phyloP scores from a whole-genome alignment of 805 yeast species.

The Teunomyces barrocoloradensis region DNA sequence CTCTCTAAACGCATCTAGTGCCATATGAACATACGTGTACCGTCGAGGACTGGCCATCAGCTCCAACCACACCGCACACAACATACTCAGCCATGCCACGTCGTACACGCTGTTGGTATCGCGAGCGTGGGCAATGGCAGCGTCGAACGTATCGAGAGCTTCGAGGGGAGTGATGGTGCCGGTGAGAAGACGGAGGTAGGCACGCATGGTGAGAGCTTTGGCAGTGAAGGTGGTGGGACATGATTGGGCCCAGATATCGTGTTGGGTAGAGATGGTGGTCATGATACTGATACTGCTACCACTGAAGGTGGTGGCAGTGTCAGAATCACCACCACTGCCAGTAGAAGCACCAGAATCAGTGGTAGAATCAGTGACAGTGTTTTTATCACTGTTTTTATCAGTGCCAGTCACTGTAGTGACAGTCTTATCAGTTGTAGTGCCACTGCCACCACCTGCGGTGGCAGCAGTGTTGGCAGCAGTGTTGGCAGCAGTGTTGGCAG shows the following conservation, averaged over 20 bases:
- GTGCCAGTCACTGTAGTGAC: too few relatives aligned
- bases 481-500: constrained; percentile 5
- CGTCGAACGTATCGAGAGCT: constrained; percentile 44
- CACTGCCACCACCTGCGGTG: constrained; percentile 14
- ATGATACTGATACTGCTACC: neutral
- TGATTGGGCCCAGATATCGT: constrained; percentile 32
- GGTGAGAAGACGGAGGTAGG: constrained; percentile 18
- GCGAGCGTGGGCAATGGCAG: constrained; percentile 40
- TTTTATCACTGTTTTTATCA: too few relatives aligned
- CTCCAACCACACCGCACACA: constrained; percentile 43
- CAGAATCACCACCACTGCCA: too few relatives aligned
- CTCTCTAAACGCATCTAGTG: constrained; percentile 30
- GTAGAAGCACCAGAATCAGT: too few relatives aligned
- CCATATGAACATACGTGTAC: constrained; percentile 31
- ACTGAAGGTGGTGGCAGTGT: neutral
- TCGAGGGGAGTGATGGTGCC: constrained; percentile 26
- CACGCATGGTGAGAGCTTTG: constrained; percentile 35
- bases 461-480: constrained; percentile 11
- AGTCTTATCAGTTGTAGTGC: neutral
- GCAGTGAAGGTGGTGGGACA: constrained; percentile 39
- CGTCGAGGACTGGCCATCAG: neutral
- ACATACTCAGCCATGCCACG: constrained; percentile 38
- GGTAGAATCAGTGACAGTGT: neutral
- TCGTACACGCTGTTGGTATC: constrained; percentile 32
- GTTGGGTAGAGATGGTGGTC: constrained; percentile 9